Conservation (phyloP, 306 rosid species). For the Carpinus viminea region DNA sequence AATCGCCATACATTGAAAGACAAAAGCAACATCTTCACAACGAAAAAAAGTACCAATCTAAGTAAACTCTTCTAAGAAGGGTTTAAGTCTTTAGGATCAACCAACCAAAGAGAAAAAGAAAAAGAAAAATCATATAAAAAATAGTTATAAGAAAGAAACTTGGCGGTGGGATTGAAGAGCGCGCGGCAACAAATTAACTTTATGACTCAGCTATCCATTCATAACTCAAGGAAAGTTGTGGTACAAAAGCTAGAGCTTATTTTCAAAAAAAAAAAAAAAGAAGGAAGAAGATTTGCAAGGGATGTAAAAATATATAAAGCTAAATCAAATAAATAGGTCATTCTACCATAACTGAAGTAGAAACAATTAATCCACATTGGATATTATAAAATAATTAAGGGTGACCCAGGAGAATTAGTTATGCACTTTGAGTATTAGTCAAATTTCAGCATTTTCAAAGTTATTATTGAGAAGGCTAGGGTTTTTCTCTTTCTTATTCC, state of each 20-base stretch:
- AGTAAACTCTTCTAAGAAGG: conserved; percentile 21
- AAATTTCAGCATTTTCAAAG: no score
- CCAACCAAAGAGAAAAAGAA: conserved; percentile 8
- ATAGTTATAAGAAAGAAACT: conserved; percentile 18
- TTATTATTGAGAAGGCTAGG: no score
- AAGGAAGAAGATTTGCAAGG: neutral
- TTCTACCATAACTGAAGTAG: no score
- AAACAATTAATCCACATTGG: no score
- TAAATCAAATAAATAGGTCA: neutral
- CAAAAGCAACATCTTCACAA: conserved; percentile 48
- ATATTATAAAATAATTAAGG: no score
- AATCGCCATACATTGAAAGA: conserved; percentile 18
- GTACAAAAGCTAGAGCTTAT: neutral
- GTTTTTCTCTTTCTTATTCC: no score
- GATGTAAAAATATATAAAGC: neutral
- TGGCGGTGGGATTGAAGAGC: conserved; percentile 28
- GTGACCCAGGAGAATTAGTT: no score
- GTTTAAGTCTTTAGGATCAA: conserved; percentile 23
- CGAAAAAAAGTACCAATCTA: conserved; percentile 63
- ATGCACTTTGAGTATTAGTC: no score
- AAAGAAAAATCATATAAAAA: neutral
- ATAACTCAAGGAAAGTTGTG: conserved; percentile 14
- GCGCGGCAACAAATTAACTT: conserved; percentile 26
- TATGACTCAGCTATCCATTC: conserved; percentile 58
- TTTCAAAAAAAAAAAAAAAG: no score